These are phyloP conservation scores for Heterobasidion annosum DNA, from an alignment of 1,284 basidiomycete genomes.

Conservation along the genomic window DNA sequence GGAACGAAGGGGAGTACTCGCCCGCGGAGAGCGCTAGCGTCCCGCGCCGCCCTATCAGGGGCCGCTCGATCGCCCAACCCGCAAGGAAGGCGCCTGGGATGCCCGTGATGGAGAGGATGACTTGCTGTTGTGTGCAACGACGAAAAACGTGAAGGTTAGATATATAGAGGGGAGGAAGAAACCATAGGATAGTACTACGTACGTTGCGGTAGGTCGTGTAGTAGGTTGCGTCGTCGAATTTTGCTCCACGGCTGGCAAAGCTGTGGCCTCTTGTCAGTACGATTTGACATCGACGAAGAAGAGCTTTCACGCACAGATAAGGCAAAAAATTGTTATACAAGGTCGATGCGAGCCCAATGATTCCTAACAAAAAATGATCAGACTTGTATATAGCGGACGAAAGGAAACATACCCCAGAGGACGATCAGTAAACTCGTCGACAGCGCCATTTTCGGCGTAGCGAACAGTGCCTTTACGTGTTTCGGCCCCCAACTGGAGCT, in stretches of 20 bases:
- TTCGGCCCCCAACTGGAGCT: conserved; percentile 25
- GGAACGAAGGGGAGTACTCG: conserved; percentile 23
- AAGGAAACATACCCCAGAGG: conserved; percentile 36
- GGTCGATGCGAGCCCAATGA: conserved; percentile 55
- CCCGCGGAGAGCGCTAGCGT: conserved; percentile 50
- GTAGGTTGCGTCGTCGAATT: conserved; percentile 38
- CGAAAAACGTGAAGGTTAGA: not conserved
- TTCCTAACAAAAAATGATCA: conserved; percentile 21
- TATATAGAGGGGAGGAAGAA: not conserved
- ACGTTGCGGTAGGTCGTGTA: conserved; percentile 47
- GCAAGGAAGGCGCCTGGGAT: conserved; percentile 60
- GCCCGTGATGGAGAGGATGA: conserved; percentile 55
- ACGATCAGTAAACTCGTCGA: conserved; percentile 45
- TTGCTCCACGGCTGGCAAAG: conserved; percentile 35
- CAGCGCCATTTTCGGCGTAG: conserved; percentile 45
- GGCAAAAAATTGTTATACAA: conserved; percentile 53
- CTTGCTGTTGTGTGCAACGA: conserved; percentile 26
- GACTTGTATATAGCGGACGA: not conserved
- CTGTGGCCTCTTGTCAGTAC: conserved; percentile 14
- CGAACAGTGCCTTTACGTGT: conserved; percentile 48
- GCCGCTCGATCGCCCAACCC: conserved; percentile 55
- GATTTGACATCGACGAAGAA: not conserved
- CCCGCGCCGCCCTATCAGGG: conserved; percentile 52
- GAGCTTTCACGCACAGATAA: conserved; percentile 28
- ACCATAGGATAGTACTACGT: conserved; percentile 3